Conservation (phyloP, 805 yeast genomes). For the Candida nemodendra region DNA sequence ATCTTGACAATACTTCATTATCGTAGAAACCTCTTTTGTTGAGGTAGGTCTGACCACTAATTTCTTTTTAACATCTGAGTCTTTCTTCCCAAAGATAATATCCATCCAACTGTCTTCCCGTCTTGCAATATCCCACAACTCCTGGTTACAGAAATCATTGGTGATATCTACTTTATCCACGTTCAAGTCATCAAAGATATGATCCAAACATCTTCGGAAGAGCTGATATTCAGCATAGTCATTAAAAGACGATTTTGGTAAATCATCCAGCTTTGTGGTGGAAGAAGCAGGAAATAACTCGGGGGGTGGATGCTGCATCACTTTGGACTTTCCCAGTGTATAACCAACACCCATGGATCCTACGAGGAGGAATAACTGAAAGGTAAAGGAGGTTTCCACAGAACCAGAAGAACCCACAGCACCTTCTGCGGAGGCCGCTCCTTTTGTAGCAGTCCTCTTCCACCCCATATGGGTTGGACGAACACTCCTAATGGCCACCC, state of each 20-base stretch:
- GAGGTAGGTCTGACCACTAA: conserved; percentile 23
- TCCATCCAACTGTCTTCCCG: conserved; percentile 22
- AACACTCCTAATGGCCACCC: too few species aligned
- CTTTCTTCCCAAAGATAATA: conserved; percentile 22
- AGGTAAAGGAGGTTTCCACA: conserved; percentile 23
- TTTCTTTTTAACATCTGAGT: conserved; percentile 14
- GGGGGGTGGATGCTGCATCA: conserved; percentile 27
- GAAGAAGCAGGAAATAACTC: conserved; percentile 30
- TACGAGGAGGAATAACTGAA: conserved; percentile 28
- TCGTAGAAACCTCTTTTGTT: conserved; percentile 22
- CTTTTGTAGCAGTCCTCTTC: too few species aligned
- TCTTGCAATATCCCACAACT: conserved; percentile 19
- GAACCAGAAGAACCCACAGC: conserved; percentile 6
- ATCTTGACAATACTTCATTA: conserved; percentile 25
- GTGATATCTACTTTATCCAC: conserved; percentile 8
- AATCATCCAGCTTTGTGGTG: conserved; percentile 20
- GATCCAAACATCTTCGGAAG: conserved; percentile 28
- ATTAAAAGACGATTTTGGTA: conserved; percentile 15
- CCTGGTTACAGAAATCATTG: conserved; percentile 17
- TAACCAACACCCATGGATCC: conserved; percentile 36
- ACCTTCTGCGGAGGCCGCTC: too few species aligned
- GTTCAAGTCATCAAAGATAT: conserved; percentile 23
- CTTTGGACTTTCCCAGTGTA: conserved; percentile 27
- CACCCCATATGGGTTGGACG: too few species aligned
- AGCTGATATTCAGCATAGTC: conserved; percentile 24